Conservation (phyloP, 164 flowering plant genomes). For the Piper betle region DNA sequence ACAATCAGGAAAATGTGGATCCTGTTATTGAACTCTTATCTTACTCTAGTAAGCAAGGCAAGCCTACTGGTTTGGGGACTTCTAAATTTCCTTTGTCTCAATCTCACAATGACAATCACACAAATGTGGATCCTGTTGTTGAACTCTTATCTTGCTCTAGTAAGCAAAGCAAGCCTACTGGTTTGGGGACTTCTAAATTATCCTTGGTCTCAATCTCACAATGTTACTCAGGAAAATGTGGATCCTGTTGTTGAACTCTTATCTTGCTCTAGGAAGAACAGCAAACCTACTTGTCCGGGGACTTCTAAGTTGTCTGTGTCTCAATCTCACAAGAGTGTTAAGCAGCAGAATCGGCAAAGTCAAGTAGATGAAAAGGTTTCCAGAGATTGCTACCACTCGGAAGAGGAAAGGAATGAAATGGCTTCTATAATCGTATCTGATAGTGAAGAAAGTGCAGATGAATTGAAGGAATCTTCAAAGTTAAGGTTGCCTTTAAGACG, state of each 20-base stretch:
- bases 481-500: too few species aligned
- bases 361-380: slow-evolving; percentile 1
- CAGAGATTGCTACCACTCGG: neutral
- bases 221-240: slow-evolving; percentile 10
- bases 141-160: slow-evolving; percentile 1
- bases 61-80: too few species aligned
- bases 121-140: slow-evolving; percentile 6
- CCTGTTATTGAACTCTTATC: too few species aligned
- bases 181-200: neutral
- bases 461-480: neutral
- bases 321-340: slow-evolving; percentile 1
- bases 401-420: too few species aligned
- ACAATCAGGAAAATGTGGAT: too few species aligned
- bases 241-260: slow-evolving; percentile 4
- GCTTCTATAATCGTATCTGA: too few species aligned
- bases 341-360: slow-evolving; percentile 7
- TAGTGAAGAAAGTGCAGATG: too few species aligned
- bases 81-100: too few species aligned
- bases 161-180: neutral
- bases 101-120: slow-evolving; percentile 4
- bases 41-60: too few species aligned
- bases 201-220: neutral
- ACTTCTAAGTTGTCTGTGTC: neutral
- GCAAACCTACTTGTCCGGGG: neutral
- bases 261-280: neutral